These are phyloP conservation scores for Quercus agrifolia DNA, from an alignment of 306 rosid genomes.

Conservation along the genomic window DNA sequence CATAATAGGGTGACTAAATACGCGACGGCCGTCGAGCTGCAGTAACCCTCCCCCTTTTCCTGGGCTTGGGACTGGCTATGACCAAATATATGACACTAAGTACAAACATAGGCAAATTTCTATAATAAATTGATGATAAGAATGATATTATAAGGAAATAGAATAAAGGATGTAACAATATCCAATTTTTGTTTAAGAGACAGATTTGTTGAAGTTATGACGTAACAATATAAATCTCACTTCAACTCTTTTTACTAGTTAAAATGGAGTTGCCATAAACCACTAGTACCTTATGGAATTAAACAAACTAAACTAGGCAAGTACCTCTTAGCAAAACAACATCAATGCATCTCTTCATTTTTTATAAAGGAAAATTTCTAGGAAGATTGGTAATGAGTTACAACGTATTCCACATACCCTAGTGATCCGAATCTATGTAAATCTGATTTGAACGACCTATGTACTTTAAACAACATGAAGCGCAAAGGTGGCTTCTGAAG, in stretches of 20 bases:
- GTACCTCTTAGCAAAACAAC: not conserved
- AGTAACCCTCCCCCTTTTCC: too few relatives aligned
- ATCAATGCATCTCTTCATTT: not conserved
- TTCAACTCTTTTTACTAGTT: not conserved
- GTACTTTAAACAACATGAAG: constrained; percentile 3
- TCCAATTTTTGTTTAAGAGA: not conserved
- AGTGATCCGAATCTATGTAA: not conserved
- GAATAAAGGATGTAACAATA: not conserved
- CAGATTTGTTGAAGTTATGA: not conserved
- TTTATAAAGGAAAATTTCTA: not conserved
- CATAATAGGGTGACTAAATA: too few relatives aligned
- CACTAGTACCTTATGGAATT: not conserved
- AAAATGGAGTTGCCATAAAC: not conserved
- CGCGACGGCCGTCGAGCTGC: too few relatives aligned
- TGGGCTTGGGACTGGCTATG: too few relatives aligned
- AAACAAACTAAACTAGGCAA: not conserved
- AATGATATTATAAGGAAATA: not conserved
- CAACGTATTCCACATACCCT: not conserved
- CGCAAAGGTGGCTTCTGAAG: constrained; percentile 5
- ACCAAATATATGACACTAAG: too few relatives aligned
- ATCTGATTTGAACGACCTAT: not conserved
- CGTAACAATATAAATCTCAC: not conserved
- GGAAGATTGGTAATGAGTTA: not conserved
- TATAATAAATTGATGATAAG: not conserved
- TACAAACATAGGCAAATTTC: too few relatives aligned